Evolutionary conservation across 108 stramenopile species (phyloP), one percentile per base, ranked within the genome.

Genomic region (Stephanodiscus triporus): DNA sequence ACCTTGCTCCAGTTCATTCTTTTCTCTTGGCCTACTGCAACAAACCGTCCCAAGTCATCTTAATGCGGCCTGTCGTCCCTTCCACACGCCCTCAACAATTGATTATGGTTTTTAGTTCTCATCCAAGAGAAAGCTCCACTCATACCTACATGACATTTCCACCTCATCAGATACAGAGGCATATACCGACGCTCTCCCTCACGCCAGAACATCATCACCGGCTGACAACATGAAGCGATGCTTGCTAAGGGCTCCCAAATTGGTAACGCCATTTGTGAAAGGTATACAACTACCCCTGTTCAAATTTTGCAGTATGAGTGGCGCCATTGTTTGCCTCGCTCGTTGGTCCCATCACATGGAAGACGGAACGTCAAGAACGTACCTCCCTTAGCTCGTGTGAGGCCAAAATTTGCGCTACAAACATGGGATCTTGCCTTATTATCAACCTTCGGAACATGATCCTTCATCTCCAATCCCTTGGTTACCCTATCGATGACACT

Each of bases 101-200:
- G 71, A 72, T 0, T 63, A 72, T 50, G 71, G 71, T 26, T 51
- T 72, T 3, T 32, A 47, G 19, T 72, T 34, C 36, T 4, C 32
- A 34, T 34, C 32, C 32, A 34, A 34, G 4, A 34, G 4, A 34
- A 2, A 34, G 4, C 5, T 5, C 32, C 5, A 2, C 5, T 34
- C 32, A 34, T 5, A 34, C 32, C 32, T 34, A 4, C 32, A 34
- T 34, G 32, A 4, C 32, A 2, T 55, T 55, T 6, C 54, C 54
- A 23, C 22, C 5, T 20, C 20, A 19, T 24, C 20, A 22, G 54
- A 55, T 24, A 55, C 10, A 1, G 20, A 55, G 23, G 54, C 54
- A 6, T 55, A 55, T 20, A 4, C 54, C 54, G 54, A 55, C 6
- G 54, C 54, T 6, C 19, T 24, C 9, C 54, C 54, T 7, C 54